Percentiles rank a stretch among this genome's conserved stretches.
Conservation (phyloP, 495 filamentous ascomycete species). For the Entonaema liquescens region DNA sequence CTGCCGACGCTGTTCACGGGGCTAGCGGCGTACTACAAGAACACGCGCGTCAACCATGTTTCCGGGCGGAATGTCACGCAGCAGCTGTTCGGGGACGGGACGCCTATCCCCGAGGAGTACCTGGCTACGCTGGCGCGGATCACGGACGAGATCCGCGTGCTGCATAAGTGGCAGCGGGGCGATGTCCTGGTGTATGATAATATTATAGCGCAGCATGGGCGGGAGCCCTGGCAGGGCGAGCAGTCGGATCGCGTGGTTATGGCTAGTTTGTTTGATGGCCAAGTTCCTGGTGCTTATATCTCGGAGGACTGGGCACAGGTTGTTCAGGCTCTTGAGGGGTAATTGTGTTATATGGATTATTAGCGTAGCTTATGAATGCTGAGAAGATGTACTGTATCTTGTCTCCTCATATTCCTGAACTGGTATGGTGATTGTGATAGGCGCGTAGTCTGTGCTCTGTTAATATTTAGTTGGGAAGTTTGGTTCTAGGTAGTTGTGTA, state of each 20-base stretch:
- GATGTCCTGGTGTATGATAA: conserved; percentile 59
- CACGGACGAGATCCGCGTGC: conserved; percentile 58
- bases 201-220: conserved; percentile 58
- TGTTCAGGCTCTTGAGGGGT: conserved; percentile 49
- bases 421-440: neutral
- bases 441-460: neutral
- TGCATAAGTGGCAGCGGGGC: conserved; percentile 54
- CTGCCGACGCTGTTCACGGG: conserved; percentile 63
- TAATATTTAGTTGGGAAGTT: neutral
- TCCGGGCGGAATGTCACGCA: conserved; percentile 36
- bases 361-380: neutral
- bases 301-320: conserved; percentile 58
- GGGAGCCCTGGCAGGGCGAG: conserved; percentile 57
- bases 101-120: conserved; percentile 61
- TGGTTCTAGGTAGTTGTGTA: too few relatives aligned
- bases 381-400: neutral
- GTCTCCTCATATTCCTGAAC: too few relatives aligned
- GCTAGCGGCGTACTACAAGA: conserved; percentile 57
- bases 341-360: neutral
- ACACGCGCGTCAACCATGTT: conserved; percentile 41
- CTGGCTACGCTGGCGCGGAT: conserved; percentile 56
- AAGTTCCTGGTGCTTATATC: conserved; percentile 55
- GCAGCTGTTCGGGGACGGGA: conserved; percentile 59
- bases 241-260: conserved; percentile 56
- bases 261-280: conserved; percentile 54